Evolutionary conservation across 1,139 yeast species (phyloP).

Genomic region (Lizanozyma gosingica): DNA sequence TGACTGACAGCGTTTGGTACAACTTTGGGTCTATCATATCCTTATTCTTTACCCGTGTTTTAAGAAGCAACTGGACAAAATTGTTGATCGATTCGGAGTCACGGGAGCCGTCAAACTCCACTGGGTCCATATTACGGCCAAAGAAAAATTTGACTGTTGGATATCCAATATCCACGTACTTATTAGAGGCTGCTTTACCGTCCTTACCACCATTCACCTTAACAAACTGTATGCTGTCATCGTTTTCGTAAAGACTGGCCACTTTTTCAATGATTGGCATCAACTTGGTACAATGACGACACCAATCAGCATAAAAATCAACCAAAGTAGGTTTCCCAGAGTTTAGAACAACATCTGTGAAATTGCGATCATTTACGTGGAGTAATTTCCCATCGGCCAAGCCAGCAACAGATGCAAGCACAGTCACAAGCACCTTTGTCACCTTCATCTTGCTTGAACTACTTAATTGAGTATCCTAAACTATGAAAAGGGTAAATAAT

Average conservation of each 20-base stretch:
- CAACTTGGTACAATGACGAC: conserved; percentile 37
- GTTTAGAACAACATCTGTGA: conserved; percentile 25
- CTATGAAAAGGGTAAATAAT: too few relatives aligned
- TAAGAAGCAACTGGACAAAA: conserved; percentile 29
- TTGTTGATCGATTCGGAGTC: conserved; percentile 31
- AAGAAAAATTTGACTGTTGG: conserved; percentile 34
- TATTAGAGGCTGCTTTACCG: conserved; percentile 24
- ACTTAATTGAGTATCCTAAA: too few relatives aligned
- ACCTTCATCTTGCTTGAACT: too few relatives aligned
- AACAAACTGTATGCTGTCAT: conserved; percentile 24
- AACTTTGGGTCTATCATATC: conserved; percentile 6
- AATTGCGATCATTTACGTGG: conserved; percentile 29
- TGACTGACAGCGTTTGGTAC: conserved; percentile 16
- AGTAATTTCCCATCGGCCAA: conserved; percentile 1
- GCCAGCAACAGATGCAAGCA: neutral
- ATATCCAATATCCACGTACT: conserved; percentile 32
- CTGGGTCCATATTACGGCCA: conserved; percentile 24
- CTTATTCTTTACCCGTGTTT: conserved; percentile 15
- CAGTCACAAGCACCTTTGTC: too few relatives aligned
- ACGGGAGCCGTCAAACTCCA: conserved; percentile 31
- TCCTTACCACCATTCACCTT: conserved; percentile 39
- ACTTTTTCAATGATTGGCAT: conserved; percentile 33
- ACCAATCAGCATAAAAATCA: conserved; percentile 45
- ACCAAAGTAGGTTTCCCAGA: conserved; percentile 35
- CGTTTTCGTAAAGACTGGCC: conserved; percentile 21